Evolutionary conservation across 1,284 basidiomycete genomes (phyloP).

Genomic region (Sanghuangporus baumii): DNA sequence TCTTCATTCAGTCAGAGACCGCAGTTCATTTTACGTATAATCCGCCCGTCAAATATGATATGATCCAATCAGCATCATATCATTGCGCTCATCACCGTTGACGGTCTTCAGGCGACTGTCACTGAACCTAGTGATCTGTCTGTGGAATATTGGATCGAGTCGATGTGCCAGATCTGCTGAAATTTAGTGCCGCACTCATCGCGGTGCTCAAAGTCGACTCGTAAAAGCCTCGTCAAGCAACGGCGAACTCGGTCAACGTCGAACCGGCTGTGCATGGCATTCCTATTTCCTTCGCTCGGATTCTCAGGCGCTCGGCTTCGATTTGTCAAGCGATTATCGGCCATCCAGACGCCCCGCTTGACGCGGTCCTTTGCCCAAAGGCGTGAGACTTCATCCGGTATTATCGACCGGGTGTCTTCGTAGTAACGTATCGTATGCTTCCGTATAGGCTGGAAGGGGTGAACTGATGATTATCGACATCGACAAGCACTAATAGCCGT

Average conservation of each 20-base stretch:
- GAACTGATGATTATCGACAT: neutral
- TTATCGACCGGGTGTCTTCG: neutral
- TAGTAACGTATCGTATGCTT: neutral
- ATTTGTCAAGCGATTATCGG: slow-evolving; percentile 1
- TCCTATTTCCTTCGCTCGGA: neutral
- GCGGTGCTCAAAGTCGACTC: neutral
- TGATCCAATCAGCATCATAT: neutral
- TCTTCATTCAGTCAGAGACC: neutral
- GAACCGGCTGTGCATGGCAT: neutral
- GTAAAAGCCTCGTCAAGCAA: neutral
- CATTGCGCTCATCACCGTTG: neutral
- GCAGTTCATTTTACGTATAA: neutral
- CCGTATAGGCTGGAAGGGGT: neutral
- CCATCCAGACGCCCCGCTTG: neutral
- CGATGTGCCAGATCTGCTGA: neutral
- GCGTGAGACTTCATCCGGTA: neutral
- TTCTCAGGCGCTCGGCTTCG: neutral
- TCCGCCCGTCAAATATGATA: neutral
- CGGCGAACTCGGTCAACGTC: slow-evolving; percentile 1
- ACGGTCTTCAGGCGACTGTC: neutral
- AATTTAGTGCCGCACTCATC: neutral
- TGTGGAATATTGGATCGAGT: neutral
- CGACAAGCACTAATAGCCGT: neutral
- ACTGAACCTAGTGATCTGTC: neutral
- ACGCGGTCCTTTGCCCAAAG: neutral